These are phyloP conservation scores for Leccinum pallidistipes DNA, from an alignment of 1,284 basidiomycete species.

Conservation along the genomic window DNA sequence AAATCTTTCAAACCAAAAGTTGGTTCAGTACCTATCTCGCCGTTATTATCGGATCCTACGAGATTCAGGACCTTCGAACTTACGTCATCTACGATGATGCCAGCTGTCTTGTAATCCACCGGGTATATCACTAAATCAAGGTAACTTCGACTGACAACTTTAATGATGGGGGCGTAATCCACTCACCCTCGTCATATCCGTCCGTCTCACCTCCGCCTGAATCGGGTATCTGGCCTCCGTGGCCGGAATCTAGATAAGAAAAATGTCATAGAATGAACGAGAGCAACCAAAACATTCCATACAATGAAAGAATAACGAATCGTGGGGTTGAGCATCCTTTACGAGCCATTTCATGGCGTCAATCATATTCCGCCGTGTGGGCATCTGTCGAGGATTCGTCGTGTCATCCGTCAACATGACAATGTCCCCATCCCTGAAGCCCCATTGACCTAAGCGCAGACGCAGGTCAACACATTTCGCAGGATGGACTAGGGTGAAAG, in stretches of 20 bases:
- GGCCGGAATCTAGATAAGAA: constrained; percentile 63
- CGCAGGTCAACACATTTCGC: not conserved
- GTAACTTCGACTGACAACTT: not conserved
- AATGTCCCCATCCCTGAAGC: constrained; percentile 72
- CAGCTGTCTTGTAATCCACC: constrained; percentile 67
- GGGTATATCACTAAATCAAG: constrained; percentile 61
- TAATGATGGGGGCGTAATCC: not conserved
- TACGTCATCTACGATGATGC: constrained; percentile 79
- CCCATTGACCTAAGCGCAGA: constrained; percentile 49
- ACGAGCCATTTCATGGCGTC: constrained; percentile 90
- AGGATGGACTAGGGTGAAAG: not conserved
- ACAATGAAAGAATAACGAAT: constrained; percentile 90
- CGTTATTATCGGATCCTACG: not conserved
- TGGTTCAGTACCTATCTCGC: constrained; percentile 53
- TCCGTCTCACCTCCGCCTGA: constrained; percentile 65
- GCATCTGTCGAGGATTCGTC: constrained; percentile 56
- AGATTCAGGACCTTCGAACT: constrained; percentile 26
- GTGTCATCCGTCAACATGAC: constrained; percentile 79
- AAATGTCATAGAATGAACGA: not conserved
- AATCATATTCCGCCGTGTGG: constrained; percentile 81
- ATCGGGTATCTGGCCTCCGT: constrained; percentile 80
- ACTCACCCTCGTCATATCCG: constrained; percentile 68
- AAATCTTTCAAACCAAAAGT: constrained; percentile 48
- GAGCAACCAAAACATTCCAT: constrained; percentile 21
- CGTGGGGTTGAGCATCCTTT: constrained; percentile 66